Base-by-base conservation (phyloP, 1,139 yeast genomes). In the Komagataea norvegica region DNA sequence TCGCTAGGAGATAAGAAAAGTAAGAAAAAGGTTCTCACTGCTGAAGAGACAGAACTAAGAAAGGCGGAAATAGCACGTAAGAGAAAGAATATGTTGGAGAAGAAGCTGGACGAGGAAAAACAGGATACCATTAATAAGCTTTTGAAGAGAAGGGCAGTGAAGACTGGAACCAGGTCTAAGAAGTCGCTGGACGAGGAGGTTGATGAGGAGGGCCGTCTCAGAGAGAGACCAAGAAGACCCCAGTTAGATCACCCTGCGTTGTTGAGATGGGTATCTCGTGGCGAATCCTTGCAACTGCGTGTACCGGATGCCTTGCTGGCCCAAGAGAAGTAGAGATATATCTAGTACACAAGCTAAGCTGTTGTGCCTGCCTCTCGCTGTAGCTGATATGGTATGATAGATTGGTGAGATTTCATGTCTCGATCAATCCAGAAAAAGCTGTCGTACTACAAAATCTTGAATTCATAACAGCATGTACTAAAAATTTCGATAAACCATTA, bases 11-110 rank as follows among this genome's bases (percentile, higher is more conserved):
- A 68, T 55, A 56, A 64, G 25, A 54, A 58, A 6, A 37, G 47
- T 8, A 67, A 68, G 48, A 76, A 73, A 53, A 65, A 67, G 38
- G 65, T 65, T 5, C 71, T 85, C 40, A 81, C 95, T 0, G 96
- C 81, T 42, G 96, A 91, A 56, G 95, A 89, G 60, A 72, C 79
- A 28, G 86, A 86, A 26, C 62, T 87, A 42, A 72, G 88, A 29
- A 79, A 88, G 46, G 89, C 94, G 1, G 98, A 91, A 56, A 80
- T 77, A 54, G 91, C 96, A 0, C 74, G 98, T 50, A 77, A 89
- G 58, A 72, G 98, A 47, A 84, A 84, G 58, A 91, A 91, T 55
- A 73, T 88, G 54, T 81, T 83, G 48, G 89, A 81, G 52, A 81
- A 83, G 62, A 77, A 83, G 46, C 65, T 86, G 28, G 97, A 88